These are phyloP conservation scores for Geotrichum citri-aurantii DNA, from an alignment of 1,139 yeast species.

Conservation along the genomic window DNA sequence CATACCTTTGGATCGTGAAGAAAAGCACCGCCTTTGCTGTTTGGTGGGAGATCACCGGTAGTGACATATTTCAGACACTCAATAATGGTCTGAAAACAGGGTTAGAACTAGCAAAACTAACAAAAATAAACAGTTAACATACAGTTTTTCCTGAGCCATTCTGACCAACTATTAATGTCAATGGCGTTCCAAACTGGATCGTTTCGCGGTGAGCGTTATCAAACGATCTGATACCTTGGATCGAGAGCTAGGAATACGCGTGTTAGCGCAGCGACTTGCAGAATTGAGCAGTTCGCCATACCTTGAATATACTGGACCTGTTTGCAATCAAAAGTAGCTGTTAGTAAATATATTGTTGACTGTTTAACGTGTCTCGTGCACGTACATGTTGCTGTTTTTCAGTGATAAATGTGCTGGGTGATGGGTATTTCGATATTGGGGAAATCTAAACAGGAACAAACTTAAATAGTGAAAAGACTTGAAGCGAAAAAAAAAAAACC, in stretches of 20 bases:
- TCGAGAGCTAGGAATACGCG: conserved; percentile 49
- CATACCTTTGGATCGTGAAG: conserved; percentile 81
- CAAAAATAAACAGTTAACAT: conserved; percentile 17
- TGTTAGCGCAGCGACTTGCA: neutral
- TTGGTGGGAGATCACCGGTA: conserved; percentile 94
- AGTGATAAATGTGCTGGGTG: neutral
- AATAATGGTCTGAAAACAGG: conserved; percentile 57
- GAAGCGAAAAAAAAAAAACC: neutral
- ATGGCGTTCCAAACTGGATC: conserved; percentile 82
- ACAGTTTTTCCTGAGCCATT: conserved; percentile 97
- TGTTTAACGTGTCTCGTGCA: neutral
- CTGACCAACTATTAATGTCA: conserved; percentile 91
- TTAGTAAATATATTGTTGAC: neutral
- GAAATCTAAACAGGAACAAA: neutral
- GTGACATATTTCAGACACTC: conserved; percentile 93
- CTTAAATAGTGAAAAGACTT: neutral
- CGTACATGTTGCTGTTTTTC: neutral
- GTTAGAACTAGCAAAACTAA: neutral
- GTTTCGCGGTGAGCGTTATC: conserved; percentile 78
- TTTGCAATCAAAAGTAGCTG: neutral
- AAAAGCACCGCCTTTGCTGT: conserved; percentile 93
- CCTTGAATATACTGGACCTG: conserved; percentile 34
- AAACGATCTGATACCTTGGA: conserved; percentile 87
- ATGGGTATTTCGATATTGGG: neutral
- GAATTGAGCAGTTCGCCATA: conserved; percentile 12